Conservation (phyloP, 441 rosid species). For the Syzygium syzygioides region DNA sequence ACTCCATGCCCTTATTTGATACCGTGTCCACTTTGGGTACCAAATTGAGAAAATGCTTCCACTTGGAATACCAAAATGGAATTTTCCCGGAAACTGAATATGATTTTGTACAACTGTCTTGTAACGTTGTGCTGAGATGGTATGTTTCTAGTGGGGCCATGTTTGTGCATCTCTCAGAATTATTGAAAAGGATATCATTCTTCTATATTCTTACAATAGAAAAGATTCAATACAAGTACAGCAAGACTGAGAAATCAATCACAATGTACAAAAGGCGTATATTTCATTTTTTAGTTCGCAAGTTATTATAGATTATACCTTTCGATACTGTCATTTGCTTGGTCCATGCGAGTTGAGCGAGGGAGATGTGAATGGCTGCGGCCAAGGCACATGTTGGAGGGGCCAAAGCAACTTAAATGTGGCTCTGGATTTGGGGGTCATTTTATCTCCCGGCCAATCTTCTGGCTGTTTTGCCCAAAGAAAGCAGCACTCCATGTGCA, state of each 20-base stretch:
- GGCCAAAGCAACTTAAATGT: background rate
- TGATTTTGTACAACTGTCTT: background rate
- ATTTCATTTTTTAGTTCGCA: background rate
- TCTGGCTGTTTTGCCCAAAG: constrained; percentile 3
- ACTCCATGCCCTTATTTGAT: no score
- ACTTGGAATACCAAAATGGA: no score
- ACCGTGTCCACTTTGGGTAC: no score
- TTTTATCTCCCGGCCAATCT: background rate
- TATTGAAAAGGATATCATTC: background rate
- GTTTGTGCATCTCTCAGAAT: background rate
- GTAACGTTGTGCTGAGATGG: background rate
- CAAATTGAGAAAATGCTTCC: no score
- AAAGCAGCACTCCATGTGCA: constrained; percentile 54
- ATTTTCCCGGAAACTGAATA: background rate
- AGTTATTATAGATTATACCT: background rate
- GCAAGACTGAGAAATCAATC: background rate
- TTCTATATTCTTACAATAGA: background rate
- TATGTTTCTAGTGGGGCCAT: background rate
- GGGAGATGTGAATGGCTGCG: background rate
- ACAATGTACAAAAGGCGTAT: background rate
- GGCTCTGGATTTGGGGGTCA: background rate
- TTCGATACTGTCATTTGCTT: background rate
- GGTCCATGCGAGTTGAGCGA: background rate
- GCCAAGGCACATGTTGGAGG: background rate
- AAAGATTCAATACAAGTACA: background rate